phyloP scores from a whole-genome alignment of 805 yeast species.

The Candida sphagnicola region DNA sequence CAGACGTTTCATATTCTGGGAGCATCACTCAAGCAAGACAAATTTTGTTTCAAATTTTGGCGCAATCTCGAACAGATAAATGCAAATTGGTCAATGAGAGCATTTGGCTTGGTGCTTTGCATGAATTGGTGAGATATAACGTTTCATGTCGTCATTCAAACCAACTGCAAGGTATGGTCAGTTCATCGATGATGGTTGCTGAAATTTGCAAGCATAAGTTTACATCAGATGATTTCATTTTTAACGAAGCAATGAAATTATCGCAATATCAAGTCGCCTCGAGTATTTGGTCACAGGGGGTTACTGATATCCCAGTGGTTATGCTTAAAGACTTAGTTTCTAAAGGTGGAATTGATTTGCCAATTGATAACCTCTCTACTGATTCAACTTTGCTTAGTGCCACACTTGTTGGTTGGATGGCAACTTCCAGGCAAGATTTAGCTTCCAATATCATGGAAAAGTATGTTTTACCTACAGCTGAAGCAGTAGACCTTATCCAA shows the following conservation, averaged over 20 bases:
- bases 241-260: slow-evolving; percentile 11
- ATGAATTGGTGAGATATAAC: slow-evolving; percentile 43
- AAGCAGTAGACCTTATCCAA: slow-evolving; percentile 9
- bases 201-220: slow-evolving; percentile 25
- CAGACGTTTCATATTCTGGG: slow-evolving; percentile 37
- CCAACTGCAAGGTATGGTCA: slow-evolving; percentile 48
- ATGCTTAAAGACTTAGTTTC: slow-evolving; percentile 36
- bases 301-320: slow-evolving; percentile 51
- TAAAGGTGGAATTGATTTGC: slow-evolving; percentile 9
- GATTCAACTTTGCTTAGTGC: slow-evolving; percentile 26
- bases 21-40: slow-evolving; percentile 41
- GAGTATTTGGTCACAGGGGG: slow-evolving; percentile 63
- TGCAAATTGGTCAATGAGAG: slow-evolving; percentile 3
- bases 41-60: slow-evolving; percentile 29
- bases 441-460: slow-evolving; percentile 53
- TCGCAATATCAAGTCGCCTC: slow-evolving; percentile 51
- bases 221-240: slow-evolving; percentile 6
- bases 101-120: slow-evolving; percentile 19
- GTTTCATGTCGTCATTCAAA: slow-evolving; percentile 30
- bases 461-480: slow-evolving; percentile 50
- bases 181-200: slow-evolving; percentile 44
- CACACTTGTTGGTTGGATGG: slow-evolving; percentile 64
- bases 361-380: slow-evolving; percentile 15
- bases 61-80: slow-evolving; percentile 4
- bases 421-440: slow-evolving; percentile 66